These are phyloP conservation scores for Lachnum nothofagi DNA, from an alignment of 2,329 filamentous ascomycete species.

Conservation along the genomic window DNA sequence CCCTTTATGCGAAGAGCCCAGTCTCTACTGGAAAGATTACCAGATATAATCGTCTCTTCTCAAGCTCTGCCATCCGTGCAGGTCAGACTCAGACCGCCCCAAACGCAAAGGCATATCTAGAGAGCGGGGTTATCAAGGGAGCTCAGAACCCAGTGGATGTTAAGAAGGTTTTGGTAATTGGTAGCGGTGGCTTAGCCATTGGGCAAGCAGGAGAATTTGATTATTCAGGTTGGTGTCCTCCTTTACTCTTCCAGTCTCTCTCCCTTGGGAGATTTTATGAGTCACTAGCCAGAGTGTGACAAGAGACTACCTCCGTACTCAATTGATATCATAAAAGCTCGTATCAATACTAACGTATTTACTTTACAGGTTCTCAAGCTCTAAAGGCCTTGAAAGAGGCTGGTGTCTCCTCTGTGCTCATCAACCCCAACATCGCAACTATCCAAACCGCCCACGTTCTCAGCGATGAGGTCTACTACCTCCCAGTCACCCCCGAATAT, in stretches of 20 bases:
- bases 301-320: background rate
- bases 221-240: conserved; percentile 69
- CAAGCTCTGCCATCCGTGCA: conserved; percentile 24
- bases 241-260: background rate
- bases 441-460: conserved; percentile 96
- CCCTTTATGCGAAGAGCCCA: conserved; percentile 22
- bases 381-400: conserved; percentile 96
- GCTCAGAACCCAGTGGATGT: conserved; percentile 75
- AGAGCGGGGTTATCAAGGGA: conserved; percentile 78
- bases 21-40: conserved; percentile 22
- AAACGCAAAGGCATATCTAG: conserved; percentile 79
- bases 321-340: background rate
- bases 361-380: conserved; percentile 74
- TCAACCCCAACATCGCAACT: conserved; percentile 97
- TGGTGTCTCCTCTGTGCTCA: conserved; percentile 81
- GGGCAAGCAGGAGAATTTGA: conserved; percentile 98
- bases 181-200: conserved; percentile 90
- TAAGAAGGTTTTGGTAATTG: conserved; percentile 96
- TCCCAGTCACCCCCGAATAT: conserved; percentile 96
- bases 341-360: conserved; percentile 17
- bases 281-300: conserved; percentile 15
- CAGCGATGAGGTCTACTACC: conserved; percentile 96
- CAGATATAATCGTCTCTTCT: conserved; percentile 29
- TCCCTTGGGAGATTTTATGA: conserved; percentile 17
- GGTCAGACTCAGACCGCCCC: conserved; percentile 60